Evolutionary conservation across 129 eudicot genomes (phyloP).

Genomic region (Silybum marianum): DNA sequence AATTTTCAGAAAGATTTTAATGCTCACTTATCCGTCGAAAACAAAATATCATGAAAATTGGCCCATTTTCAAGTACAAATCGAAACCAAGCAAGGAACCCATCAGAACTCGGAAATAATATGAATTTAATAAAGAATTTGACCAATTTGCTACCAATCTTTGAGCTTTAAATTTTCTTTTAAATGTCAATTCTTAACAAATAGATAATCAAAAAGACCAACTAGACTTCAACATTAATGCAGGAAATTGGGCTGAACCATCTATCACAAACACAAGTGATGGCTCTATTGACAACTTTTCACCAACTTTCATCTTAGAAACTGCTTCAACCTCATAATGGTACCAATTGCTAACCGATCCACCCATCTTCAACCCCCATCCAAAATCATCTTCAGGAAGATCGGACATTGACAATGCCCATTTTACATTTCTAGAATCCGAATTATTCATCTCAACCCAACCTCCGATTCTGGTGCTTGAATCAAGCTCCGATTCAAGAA

Average conservation of each 20-base stretch:
- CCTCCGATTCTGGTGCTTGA: conserved; percentile 71
- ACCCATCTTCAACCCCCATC: conserved; percentile 83
- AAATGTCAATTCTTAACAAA: conserved; percentile 1
- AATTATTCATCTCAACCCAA: conserved; percentile 64
- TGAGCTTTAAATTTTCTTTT: not conserved
- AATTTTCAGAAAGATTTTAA: too few species aligned
- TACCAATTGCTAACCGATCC: conserved; percentile 60
- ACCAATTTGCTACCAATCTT: not conserved
- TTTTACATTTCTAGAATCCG: conserved; percentile 42
- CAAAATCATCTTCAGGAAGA: conserved; percentile 84
- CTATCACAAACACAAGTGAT: conserved; percentile 61
- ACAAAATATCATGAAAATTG: too few species aligned
- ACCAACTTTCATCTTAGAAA: conserved; percentile 58
- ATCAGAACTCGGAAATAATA: not conserved
- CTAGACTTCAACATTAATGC: conserved; percentile 64
- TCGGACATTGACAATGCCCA: conserved; percentile 77
- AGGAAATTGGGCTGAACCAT: conserved; percentile 63
- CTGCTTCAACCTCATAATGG: conserved; percentile 65
- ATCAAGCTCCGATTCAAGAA: conserved; percentile 70
- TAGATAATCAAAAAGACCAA: conserved; percentile 62
- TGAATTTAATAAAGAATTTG: not conserved
- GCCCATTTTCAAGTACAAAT: too few species aligned
- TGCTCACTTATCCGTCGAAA: too few species aligned
- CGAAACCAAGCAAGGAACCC: not conserved
- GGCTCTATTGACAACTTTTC: conserved; percentile 62